phyloP scores from a whole-genome alignment of 805 yeast species.

The Ogataea ramenticola region DNA sequence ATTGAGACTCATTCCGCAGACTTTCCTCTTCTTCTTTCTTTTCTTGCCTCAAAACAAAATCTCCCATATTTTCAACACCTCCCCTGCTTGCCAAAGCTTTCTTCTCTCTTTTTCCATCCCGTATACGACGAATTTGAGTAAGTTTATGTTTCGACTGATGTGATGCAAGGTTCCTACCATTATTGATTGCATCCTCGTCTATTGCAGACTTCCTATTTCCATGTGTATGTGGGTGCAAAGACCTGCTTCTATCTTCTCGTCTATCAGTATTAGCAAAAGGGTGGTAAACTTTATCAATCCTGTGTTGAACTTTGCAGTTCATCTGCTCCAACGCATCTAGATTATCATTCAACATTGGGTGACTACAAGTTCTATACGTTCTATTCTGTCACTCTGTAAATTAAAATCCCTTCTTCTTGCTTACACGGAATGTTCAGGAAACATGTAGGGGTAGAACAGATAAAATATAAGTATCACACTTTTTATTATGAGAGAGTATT shows the following conservation, averaged over 20 bases:
- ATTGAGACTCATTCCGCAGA: constrained; percentile 14
- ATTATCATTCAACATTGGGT: not conserved
- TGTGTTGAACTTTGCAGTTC: not conserved
- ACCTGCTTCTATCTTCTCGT: not conserved
- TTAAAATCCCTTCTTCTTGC: too few species aligned
- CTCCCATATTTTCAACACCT: constrained; percentile 17
- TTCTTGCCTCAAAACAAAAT: constrained; percentile 19
- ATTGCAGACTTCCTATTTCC: too few species aligned
- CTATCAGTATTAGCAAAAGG: not conserved
- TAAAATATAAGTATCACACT: too few species aligned
- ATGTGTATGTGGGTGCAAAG: too few species aligned
- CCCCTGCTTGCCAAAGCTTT: constrained; percentile 2
- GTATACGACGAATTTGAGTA: not conserved
- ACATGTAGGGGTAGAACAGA: too few species aligned
- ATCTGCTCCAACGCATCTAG: not conserved
- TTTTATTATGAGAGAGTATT: too few species aligned
- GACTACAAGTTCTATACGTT: too few species aligned
- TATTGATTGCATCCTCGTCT: too few species aligned
- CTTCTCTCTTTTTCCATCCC: not conserved
- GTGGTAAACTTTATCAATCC: not conserved
- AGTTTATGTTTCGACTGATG: not conserved
- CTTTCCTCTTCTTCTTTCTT: constrained; percentile 6
- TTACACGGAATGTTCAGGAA: too few species aligned
- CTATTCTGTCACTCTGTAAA: too few species aligned
- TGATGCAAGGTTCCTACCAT: not conserved